Base-by-base conservation (phyloP, 805 yeast genomes). In the Blastobotrys terrestris region DNA sequence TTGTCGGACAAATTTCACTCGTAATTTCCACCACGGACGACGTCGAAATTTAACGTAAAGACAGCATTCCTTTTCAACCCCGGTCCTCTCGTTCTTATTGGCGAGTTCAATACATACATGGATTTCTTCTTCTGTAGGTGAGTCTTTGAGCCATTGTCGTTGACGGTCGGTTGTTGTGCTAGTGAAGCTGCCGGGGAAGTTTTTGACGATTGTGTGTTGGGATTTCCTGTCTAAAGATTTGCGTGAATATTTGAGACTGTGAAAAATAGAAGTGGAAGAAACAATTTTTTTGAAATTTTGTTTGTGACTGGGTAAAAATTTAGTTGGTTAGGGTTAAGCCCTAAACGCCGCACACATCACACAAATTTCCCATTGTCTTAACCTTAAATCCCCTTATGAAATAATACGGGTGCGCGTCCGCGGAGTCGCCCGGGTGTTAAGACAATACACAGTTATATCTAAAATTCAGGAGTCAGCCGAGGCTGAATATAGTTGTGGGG, bases 41-140 rank as follows among this genome's bases (percentile, higher is more conserved):
- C 5, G 35, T 11, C 35, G 35, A 11, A 26, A 3, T 16, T n/a
- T 3, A 39, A n/a, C 41, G 39, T 31, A 39, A 7, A 15, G 16
- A 41, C 44, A 43, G 49, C 31, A 19, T 48, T 7, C n/a, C 16
- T 21, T 14, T 50, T 39, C 35, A 11, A 6, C 35, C 8, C n/a
- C n/a, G n/a, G n/a, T n/a, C 35, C 35, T 26, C 35, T 26, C 35
- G 35, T 26, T 26, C 35, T 26, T 5, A 26, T 26, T 5, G 35
- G 21, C 72, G 79, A 45, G 14, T 14, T 8, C n/a, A n/a, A 15
- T 54, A 87, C 94, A 80, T 87, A 90, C 94, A 91, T 80, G 97
- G 96, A 78, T 90, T 91, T 85, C 96, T 88, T 84, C 95, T 89
- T 86, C 97, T 89, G 87, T 83, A 91, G 68, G 97, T 90, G 78